Base-by-base conservation (phyloP, 2,329 filamentous ascomycete genomes). In the Fusarium sp. region DNA sequence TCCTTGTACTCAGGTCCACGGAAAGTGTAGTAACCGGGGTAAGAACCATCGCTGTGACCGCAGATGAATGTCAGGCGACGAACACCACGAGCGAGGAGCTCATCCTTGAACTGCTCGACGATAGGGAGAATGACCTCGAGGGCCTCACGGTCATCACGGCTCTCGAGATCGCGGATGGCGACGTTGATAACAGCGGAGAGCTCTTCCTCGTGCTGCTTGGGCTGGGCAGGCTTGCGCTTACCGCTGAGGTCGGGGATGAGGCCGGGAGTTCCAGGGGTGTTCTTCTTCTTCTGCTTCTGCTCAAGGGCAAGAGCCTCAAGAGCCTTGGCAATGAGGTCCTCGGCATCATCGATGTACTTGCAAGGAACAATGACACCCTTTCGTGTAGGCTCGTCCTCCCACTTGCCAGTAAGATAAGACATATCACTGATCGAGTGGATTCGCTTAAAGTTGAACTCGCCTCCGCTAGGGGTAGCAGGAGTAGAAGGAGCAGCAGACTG, bases 1-100 rank as follows among this genome's bases (percentile, higher is more conserved):
- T 99, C 96, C 58, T 90, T 87, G 82, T 97, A 99, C 57, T 86
- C 84, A 33, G 96, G 95, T 10, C 95, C 95, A 80, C 96, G 93
- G 94, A 98, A 99, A 46, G 96, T 99, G 88, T 93, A 98, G 89
- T 99, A 98, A 52, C 94, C 94, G 27, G 95, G 96, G 82, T 98
- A 97, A 19, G 94, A 94, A 61, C 95, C 96, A 79, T 99, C 94
- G 80, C 92, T 94, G 86, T 94, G 94, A 62, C 96, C 96, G 80
- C 95, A 98, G 82, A 98, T 96, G 85, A 99, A 98, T 55, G 95
- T 98, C 63, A 99, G 85, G 75, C 96, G 93, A 73, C 96, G 94
- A 54, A 99, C 92, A 56, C 92, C 90, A 76, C 93, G 94, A 60
- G 91, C 86, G 31, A 95, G 84, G 29, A 99, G 88, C 77, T 99